Evolutionary conservation across 257 asterid species (phyloP), one percentile per base, ranked within the genome.

Genomic region (Solanum okadae): DNA sequence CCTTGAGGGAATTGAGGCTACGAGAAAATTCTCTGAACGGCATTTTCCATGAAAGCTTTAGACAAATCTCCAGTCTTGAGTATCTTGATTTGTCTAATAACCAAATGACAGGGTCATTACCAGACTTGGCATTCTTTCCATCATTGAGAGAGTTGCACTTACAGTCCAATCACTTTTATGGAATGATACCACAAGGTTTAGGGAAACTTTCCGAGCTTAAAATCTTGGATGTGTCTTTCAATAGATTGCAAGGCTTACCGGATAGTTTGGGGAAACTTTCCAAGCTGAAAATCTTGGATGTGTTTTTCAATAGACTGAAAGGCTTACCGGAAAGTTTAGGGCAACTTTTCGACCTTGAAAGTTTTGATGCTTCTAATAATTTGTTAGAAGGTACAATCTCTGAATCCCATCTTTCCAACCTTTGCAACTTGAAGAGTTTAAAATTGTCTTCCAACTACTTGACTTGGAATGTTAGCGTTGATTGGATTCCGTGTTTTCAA

Each of bases 401-500:
- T 8, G 92, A 92, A 20, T 23, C 87, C 14, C 82, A 90, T 79
- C 72, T 93, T 6, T 42, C 49, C 2, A 86, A 90, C 8, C 92
- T 90, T 33, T 15, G 40, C 15, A 87, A 75, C 29, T 77, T 93
- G 40, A 77, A 87, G 22, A n/a, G 2, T 15, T 31, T 92, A 70
- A 88, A 75, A 37, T 85, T 93, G 23, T 91, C 92, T 68, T 87
- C 8, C 81, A 92, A 90, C 73, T 34, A 67, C 1, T 84, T 92
- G 81, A 56, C 70, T 87, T 22, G 90, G 7, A 70, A 88, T 27
- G 10, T 91, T 1, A 46, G 44, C 11, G 34, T 65, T 6, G 85
- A 85, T 71, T 90, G 93, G 91, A 8, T 13, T 8, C 93, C 93
- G 11, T 88, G 89, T 65, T 91, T 91, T 38, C 90, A 83, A 1